phyloP scores from a whole-genome alignment of 2,329 filamentous ascomycete genomes.

The Lachnellula cervina region DNA sequence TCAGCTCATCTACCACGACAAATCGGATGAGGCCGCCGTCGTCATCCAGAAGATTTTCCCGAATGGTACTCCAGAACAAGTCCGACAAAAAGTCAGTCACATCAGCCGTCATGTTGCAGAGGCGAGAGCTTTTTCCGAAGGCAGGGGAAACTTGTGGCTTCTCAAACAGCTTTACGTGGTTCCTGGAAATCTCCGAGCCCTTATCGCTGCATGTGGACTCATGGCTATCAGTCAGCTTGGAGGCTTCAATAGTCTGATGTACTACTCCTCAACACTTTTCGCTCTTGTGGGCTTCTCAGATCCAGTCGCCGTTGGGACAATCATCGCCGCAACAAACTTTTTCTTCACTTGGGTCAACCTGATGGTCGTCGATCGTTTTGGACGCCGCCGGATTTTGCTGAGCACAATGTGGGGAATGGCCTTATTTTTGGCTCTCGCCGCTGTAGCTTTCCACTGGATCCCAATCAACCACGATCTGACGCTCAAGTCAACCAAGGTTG shows the following conservation, averaged over 20 bases:
- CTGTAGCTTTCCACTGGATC: conserved; percentile 49
- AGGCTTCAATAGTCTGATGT: conserved; percentile 43
- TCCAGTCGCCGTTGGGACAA: conserved; percentile 41
- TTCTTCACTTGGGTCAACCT: conserved; percentile 46
- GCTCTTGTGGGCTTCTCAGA: conserved; percentile 45
- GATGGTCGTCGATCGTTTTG: conserved; percentile 43
- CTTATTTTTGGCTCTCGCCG: conserved; percentile 45
- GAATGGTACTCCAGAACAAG: conserved; percentile 38
- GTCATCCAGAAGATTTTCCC: conserved; percentile 39
- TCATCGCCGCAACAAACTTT: conserved; percentile 44
- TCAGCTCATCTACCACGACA: conserved; percentile 59
- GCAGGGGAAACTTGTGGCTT: conserved; percentile 38
- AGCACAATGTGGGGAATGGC: conserved; percentile 42
- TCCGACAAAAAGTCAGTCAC: conserved; percentile 40
- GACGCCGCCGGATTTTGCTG: conserved; percentile 43
- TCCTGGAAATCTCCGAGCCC: conserved; percentile 40
- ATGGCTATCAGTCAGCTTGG: conserved; percentile 47
- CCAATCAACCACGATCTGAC: conserved; percentile 40
- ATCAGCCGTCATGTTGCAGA: conserved; percentile 38
- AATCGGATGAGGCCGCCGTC: conserved; percentile 47
- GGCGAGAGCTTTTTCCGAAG: conserved; percentile 35
- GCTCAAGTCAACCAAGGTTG: conserved; percentile 32
- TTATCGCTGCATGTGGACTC: conserved; percentile 44
- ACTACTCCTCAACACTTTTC: conserved; percentile 40
- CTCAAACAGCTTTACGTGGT: conserved; percentile 43